Evolutionary conservation across 257 asterid genomes (phyloP).

Genomic region (Rhazya stricta): DNA sequence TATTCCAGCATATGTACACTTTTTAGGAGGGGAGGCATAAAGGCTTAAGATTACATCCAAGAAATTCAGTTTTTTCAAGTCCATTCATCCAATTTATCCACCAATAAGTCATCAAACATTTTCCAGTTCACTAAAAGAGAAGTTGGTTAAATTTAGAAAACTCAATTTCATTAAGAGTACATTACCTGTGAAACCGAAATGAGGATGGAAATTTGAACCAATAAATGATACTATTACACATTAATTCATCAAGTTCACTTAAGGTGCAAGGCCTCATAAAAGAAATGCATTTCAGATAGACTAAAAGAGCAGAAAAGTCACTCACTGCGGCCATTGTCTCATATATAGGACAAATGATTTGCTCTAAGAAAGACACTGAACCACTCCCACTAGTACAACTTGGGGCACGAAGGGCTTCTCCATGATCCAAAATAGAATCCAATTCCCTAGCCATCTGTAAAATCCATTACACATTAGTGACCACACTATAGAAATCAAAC

Average conservation of each 20-base stretch:
- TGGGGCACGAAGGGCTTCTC: conserved; percentile 57
- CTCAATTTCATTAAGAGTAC: background rate
- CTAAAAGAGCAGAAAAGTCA: conserved; percentile 6
- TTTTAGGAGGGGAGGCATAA: background rate
- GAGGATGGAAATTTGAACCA: background rate
- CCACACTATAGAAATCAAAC: background rate
- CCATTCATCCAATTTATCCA: background rate
- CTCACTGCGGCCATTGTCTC: conserved; percentile 48
- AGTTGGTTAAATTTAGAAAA: background rate
- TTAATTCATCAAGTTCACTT: background rate
- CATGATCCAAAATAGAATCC: conserved; percentile 79
- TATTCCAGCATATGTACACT: background rate
- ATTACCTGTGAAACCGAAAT: background rate
- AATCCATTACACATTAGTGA: conserved; percentile 7
- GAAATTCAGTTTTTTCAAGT: background rate
- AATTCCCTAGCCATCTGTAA: conserved; percentile 91
- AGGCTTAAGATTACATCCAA: background rate
- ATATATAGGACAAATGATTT: conserved; percentile 70
- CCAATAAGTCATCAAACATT: background rate
- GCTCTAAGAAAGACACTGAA: conserved; percentile 64
- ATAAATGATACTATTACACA: background rate
- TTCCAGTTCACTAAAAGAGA: background rate
- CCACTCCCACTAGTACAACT: conserved; percentile 55
- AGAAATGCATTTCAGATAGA: background rate
- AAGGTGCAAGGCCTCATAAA: background rate